A percentile compares a stretch with the other conserved stretches of the same genome.
These are phyloP conservation scores for Botrytis deweyae DNA, from an alignment of 2,329 filamentous ascomycete species.

Conservation along the genomic window DNA sequence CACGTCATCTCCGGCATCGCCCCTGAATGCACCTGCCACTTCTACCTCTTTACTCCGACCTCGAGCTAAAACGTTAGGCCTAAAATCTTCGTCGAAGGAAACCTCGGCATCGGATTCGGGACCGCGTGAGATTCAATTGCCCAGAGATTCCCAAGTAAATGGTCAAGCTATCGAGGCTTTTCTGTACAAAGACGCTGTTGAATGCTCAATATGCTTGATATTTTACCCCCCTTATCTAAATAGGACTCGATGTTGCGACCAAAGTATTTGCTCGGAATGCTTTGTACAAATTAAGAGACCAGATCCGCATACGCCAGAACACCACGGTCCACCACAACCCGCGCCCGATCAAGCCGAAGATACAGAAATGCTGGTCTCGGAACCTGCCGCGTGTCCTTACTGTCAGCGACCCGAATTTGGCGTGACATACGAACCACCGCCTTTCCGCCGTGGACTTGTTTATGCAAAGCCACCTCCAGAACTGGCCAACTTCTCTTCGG, in stretches of 20 bases:
- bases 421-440: conserved; percentile 87
- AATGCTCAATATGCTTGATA: conserved; percentile 96
- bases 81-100: conserved; percentile 72
- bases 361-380: conserved; percentile 76
- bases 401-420: conserved; percentile 95
- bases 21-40: conserved; percentile 45
- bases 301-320: conserved; percentile 83
- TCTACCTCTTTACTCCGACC: conserved; percentile 68
- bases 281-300: conserved; percentile 98
- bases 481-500: conserved; percentile 58
- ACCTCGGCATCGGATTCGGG: conserved; percentile 68
- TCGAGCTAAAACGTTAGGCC: conserved; percentile 83
- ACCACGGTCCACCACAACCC: conserved; percentile 34
- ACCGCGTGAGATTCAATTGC: conserved; percentile 76
- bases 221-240: conserved; percentile 96
- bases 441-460: conserved; percentile 79
- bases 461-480: conserved; percentile 58
- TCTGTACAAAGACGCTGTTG: conserved; percentile 83
- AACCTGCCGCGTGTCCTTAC: conserved; percentile 90
- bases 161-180: conserved; percentile 92
- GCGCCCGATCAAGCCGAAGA: conserved; percentile 31
- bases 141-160: conserved; percentile 84
- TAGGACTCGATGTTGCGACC: conserved; percentile 90
- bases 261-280: conserved; percentile 95
- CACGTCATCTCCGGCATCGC: conserved; percentile 56